Conservation (phyloP, 2,329 filamentous ascomycete species). For the Penicillium sp. region DNA sequence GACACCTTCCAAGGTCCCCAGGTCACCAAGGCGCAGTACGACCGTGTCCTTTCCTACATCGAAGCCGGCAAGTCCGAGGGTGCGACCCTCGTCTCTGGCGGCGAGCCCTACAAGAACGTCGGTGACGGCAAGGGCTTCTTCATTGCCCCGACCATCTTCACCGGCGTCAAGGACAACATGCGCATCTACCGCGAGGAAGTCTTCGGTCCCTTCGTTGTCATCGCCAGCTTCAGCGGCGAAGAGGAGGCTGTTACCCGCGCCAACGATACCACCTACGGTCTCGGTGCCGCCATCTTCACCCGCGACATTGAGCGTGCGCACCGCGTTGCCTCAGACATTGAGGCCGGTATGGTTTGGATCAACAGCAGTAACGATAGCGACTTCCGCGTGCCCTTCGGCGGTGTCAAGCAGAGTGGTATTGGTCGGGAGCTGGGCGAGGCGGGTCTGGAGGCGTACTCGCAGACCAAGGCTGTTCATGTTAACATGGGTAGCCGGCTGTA, state of each 20-base stretch:
- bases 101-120: constrained; percentile 60
- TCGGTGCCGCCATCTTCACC: constrained; percentile 41
- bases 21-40: constrained; percentile 42
- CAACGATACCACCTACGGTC: constrained; percentile 56
- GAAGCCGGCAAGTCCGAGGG: constrained; percentile 71
- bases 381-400: constrained; percentile 62
- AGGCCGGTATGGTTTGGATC: constrained; percentile 73
- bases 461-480: constrained; percentile 58
- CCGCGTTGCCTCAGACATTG: constrained; percentile 58
- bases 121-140: constrained; percentile 66
- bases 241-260: constrained; percentile 62
- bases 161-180: constrained; percentile 61
- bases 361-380: constrained; percentile 61
- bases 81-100: constrained; percentile 68
- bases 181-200: constrained; percentile 66
- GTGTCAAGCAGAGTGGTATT: constrained; percentile 67
- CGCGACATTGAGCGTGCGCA: constrained; percentile 67
- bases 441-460: constrained; percentile 64
- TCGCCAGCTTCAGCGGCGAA: constrained; percentile 62
- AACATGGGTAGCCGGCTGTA: constrained; percentile 50
- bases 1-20: constrained; percentile 44
- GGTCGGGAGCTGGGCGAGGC: constrained; percentile 65
- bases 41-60: constrained; percentile 68
- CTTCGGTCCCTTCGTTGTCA: constrained; percentile 65
- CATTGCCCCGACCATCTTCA: constrained; percentile 64